Base-by-base conservation (phyloP, 1,284 basidiomycete genomes). In the Malassezia pachydermatis region DNA sequence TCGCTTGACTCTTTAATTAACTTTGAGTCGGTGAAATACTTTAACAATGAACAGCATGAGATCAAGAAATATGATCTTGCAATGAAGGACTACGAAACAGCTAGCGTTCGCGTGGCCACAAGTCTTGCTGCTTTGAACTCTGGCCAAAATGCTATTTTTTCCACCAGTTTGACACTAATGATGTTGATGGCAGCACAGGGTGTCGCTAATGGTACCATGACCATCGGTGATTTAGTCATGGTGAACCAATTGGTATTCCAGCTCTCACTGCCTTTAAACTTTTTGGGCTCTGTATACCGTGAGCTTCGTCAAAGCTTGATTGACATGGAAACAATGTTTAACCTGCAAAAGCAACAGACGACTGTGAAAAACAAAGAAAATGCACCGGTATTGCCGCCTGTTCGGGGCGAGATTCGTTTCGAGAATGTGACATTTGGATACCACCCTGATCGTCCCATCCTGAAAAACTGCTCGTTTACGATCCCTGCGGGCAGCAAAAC, bases 191-290 rank as follows among this genome's bases (percentile, higher is more conserved):
- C 90, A 3, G 90, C 92, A 0, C 88, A 96, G 70, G 90, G 90
- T 0, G 84, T 98, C 5, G 74, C 89, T 37, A 84, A 88, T 59
- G 89, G 90, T 10, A 88, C 86, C 0, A 96, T 98, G 92, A 95
- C 90, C 2, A 80, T 98, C 20, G 94, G 92, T 9, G 92, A 98
- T 70, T 79, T 98, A 17, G 94, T 98, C 55, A 94, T 98, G 86
- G 84, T 94, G 63, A 98, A 98, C 73, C 92, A 96, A 70, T 79
- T 98, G n/a, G 89, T 98, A 30, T 98, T 98, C 76, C 94, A 98
- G 72, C 76, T 98, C 0, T 92, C 88, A 1, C 76, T 98, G 19
- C 92, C 92, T 2, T 80, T 98, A 55, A 96, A 96, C 75, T 98
- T 98, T 75, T 76, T 98, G 47, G 92, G 92, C 0, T 88, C 88